Evolutionary conservation across 2,329 filamentous ascomycete genomes (phyloP).

Genomic region (Capronia americana): DNA sequence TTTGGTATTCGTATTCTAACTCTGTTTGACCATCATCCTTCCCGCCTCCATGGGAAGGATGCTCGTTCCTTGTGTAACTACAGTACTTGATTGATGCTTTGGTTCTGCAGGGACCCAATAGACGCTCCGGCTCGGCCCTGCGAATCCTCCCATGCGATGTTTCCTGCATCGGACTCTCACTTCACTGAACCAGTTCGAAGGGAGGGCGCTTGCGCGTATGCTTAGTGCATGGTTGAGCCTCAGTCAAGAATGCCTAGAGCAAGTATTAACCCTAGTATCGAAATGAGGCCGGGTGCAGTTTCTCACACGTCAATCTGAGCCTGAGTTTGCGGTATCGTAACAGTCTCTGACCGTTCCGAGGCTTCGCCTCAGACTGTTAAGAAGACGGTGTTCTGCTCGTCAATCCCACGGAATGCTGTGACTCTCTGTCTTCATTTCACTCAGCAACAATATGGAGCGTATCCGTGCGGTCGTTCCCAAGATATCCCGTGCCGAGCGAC

Average conservation of each 20-base stretch:
- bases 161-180: background rate
- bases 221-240: background rate
- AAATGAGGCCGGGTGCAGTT: background rate
- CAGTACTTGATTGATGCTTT: background rate
- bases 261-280: background rate
- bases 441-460: background rate
- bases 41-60: background rate
- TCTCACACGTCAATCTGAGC: background rate
- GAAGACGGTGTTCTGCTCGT: background rate
- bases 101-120: background rate
- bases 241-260: background rate
- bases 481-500: conserved; percentile 7
- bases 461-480: background rate
- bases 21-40: background rate
- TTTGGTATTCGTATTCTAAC: background rate
- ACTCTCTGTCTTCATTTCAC: background rate
- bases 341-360: background rate
- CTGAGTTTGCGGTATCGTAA: background rate
- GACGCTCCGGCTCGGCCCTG: background rate
- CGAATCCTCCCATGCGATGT: background rate
- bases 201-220: background rate
- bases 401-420: background rate
- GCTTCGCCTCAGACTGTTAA: background rate
- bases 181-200: background rate
- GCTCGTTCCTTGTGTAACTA: background rate